Percentiles rank a stretch among this genome's conserved stretches.
phyloP scores from a whole-genome alignment of 164 flowering plant species.

The Annona squamosa region DNA sequence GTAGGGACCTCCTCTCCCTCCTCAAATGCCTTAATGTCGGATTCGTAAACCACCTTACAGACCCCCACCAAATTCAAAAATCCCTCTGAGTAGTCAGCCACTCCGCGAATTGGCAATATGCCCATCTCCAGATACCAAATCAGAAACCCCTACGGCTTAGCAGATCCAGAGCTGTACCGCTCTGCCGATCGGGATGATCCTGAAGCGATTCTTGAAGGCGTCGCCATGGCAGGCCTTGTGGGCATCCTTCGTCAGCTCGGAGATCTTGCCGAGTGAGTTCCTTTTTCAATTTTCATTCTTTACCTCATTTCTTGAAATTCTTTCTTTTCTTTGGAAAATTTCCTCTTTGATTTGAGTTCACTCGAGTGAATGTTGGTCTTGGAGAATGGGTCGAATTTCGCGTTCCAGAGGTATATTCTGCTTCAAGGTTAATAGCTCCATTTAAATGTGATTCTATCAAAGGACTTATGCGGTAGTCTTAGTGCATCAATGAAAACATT shows the following conservation, averaged over 20 bases:
- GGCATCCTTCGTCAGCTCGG: constrained; percentile 94
- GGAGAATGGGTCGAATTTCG: constrained; percentile 2
- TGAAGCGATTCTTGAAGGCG: constrained; percentile 89
- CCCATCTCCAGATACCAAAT: constrained; percentile 74
- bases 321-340: not conserved
- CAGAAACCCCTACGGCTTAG: constrained; percentile 76
- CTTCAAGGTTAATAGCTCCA: not conserved
- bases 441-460: not conserved
- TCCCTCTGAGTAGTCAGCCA: not conserved
- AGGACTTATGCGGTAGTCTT: not conserved
- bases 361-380: constrained; percentile 1
- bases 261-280: constrained; percentile 87
- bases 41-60: no score
- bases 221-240: constrained; percentile 96
- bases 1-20: no score
- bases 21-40: no score
- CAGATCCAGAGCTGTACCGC: constrained; percentile 83
- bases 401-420: not conserved
- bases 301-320: not conserved
- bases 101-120: constrained; percentile 30
- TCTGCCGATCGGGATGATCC: constrained; percentile 91
- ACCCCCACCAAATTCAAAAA: not conserved
- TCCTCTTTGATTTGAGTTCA: constrained; percentile 3
- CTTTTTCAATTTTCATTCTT: not conserved
- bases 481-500: not conserved